A percentile compares a stretch with the other conserved stretches of the same genome.
These are phyloP conservation scores for Pleurotus citrinopileatus DNA, from an alignment of 768 basidiomycete genomes.

Conservation along the genomic window DNA sequence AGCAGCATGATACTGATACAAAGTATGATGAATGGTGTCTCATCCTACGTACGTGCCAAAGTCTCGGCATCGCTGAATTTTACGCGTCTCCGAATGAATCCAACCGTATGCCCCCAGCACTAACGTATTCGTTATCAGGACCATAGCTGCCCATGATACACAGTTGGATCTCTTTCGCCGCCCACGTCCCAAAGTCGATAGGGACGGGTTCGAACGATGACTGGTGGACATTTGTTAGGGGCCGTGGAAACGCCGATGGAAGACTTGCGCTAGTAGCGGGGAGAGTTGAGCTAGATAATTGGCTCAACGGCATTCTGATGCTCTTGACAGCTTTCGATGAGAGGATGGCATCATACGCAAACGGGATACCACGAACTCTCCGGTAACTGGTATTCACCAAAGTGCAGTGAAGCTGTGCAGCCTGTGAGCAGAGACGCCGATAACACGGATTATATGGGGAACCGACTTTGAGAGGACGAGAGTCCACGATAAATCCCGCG, in stretches of 20 bases:
- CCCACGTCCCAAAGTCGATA: constrained; percentile 52
- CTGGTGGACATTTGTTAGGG: neutral
- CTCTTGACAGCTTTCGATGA: constrained; percentile 14
- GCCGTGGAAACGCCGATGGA: too few relatives aligned
- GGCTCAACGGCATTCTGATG: neutral
- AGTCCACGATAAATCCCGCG: constrained; percentile 42
- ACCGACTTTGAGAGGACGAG: constrained; percentile 48
- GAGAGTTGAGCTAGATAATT: neutral
- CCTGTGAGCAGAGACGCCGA: constrained; percentile 1
- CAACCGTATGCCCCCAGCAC: constrained; percentile 32
- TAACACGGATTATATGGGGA: neutral
- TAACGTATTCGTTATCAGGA: constrained; percentile 59
- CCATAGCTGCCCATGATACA: constrained; percentile 73
- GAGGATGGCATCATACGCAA: constrained; percentile 37
- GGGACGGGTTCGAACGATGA: constrained; percentile 15
- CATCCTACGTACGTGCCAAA: too few relatives aligned
- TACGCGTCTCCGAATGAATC: neutral
- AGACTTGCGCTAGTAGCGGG: constrained; percentile 6
- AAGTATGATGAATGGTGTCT: too few relatives aligned
- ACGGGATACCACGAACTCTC: constrained; percentile 31
- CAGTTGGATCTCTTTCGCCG: constrained; percentile 55
- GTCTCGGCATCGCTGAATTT: too few relatives aligned
- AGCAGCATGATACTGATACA: too few relatives aligned
- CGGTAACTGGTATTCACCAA: constrained; percentile 47
- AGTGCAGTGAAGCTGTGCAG: constrained; percentile 44